Evolutionary conservation across 2,329 filamentous ascomycete genomes (phyloP).

Genomic region (Aspergillus amoenus): DNA sequence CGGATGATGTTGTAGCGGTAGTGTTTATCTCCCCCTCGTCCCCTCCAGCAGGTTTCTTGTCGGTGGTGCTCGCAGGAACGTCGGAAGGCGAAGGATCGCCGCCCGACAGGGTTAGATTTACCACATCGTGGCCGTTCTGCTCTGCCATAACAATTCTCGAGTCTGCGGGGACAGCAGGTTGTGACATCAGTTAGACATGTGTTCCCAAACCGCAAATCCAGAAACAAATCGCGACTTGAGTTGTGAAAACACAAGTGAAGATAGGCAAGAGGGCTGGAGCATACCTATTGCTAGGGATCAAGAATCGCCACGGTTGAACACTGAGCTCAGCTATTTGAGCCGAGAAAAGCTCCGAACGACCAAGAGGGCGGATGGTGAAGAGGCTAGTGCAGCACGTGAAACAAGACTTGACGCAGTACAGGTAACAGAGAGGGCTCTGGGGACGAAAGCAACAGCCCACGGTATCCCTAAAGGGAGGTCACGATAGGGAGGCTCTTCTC

Average conservation of each 20-base stretch:
- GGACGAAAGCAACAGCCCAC: constrained; percentile 25
- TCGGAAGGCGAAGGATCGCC: constrained; percentile 64
- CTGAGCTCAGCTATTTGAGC: constrained; percentile 33
- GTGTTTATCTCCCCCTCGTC: constrained; percentile 45
- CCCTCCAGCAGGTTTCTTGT: constrained; percentile 53
- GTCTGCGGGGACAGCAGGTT: constrained; percentile 38
- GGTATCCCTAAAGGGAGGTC: constrained; percentile 27
- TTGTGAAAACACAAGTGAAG: constrained; percentile 14
- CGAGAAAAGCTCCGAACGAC: constrained; percentile 35
- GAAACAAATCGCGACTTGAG: constrained; percentile 20
- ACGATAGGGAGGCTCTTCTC: constrained; percentile 23
- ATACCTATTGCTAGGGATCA: constrained; percentile 46
- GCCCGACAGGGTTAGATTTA: constrained; percentile 69
- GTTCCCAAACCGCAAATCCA: constrained; percentile 21
- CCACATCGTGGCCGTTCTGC: constrained; percentile 69
- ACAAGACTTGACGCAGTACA: constrained; percentile 17
- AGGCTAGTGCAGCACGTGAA: constrained; percentile 25
- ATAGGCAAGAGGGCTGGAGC: constrained; percentile 21
- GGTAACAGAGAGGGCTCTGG: constrained; percentile 22
- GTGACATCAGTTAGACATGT: constrained; percentile 36
- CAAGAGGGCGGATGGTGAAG: constrained; percentile 27
- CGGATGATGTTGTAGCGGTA: constrained; percentile 36
- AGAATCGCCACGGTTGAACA: constrained; percentile 44
- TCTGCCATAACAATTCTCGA: constrained; percentile 69
- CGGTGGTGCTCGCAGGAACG: constrained; percentile 62